Evolutionary conservation across 2,329 filamentous ascomycete species (phyloP), one percentile per base, ranked within the genome.

Genomic region (Paraconiothyrium brasiliense): DNA sequence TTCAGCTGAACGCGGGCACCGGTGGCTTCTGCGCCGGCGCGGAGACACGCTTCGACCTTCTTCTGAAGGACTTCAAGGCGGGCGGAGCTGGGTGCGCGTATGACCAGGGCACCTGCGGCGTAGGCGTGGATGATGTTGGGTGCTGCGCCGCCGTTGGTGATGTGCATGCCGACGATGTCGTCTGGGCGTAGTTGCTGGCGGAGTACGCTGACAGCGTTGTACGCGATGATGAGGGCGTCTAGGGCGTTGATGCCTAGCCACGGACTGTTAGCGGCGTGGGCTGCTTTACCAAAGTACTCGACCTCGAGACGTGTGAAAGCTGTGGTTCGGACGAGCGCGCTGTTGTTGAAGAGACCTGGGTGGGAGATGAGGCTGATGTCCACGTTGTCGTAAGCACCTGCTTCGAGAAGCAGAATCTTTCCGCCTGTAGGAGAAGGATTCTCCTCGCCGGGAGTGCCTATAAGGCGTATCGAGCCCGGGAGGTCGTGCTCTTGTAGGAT

Each of bases 401-500:
- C 79, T 27, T 82, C 73, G 35, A 84, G 77, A 13, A 84, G 70
- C 35, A 78, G 81, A 56, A 85, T 80, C 68, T 86, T 86, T 30
- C 83, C 84, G 13, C 84, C 84, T 82, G 68, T 82, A 81, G 65
- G 50, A 16, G 50, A 54, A 41, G 50, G 50, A 30, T 83, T 82
- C 73, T 86, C 84, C 67, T 86, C 84, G 2, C 83, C 85, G 0
- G 85, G 85, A 0, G 85, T 86, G 20, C 85, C 85, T 43, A 85
- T 80, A 37, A 86, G 69, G 9, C 82, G 73, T 32, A 84, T 71
- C 55, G 80, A 81, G 4, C 84, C 84, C 0, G 79, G 68, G 2
- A 87, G 72, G 1, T 71, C 65, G 44, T 80, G 75, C 13, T 76
- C 68, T 22, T 75, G 78, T 65, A 86, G 76, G 2, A 82, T 69